phyloP scores from a whole-genome alignment of 2,329 filamentous ascomycete species.

The Stagonosporopsis chrysanthemi region DNA sequence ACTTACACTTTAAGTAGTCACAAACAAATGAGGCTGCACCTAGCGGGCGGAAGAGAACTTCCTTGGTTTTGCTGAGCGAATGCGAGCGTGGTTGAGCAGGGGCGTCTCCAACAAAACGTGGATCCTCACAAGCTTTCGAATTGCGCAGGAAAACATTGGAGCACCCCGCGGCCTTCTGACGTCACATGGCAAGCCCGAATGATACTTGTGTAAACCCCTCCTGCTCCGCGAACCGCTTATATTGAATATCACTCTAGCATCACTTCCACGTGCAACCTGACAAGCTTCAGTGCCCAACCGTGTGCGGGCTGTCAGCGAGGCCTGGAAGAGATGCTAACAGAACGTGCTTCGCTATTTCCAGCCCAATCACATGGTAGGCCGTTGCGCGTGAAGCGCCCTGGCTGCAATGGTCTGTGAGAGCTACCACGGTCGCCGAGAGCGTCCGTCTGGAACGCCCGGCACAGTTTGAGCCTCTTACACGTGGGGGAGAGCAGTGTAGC shows the following conservation, averaged over 20 bases:
- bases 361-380: constrained; percentile 13
- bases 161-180: constrained; percentile 20
- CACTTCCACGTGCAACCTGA: constrained; percentile 4
- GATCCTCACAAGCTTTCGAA: constrained; percentile 14
- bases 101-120: constrained; percentile 21
- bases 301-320: constrained; percentile 2
- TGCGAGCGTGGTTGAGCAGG: constrained; percentile 13
- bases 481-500: constrained; percentile 14
- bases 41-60: constrained; percentile 19
- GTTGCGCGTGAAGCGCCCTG: constrained; percentile 7
- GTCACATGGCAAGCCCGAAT: constrained; percentile 9
- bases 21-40: constrained; percentile 17
- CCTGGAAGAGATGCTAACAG: not conserved
- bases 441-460: constrained; percentile 3
- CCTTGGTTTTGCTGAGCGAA: constrained; percentile 24
- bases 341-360: not conserved
- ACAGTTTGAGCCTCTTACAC: constrained; percentile 13
- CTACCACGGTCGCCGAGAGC: constrained; percentile 17
- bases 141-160: constrained; percentile 22
- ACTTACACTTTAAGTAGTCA: constrained; percentile 16
- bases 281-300: not conserved
- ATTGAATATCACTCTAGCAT: constrained; percentile 5
- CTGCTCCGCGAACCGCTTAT: not conserved
- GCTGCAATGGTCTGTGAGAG: not conserved
- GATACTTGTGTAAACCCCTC: not conserved